phyloP scores from a whole-genome alignment of 257 asterid genomes.

The Knoxia roxburghii region DNA sequence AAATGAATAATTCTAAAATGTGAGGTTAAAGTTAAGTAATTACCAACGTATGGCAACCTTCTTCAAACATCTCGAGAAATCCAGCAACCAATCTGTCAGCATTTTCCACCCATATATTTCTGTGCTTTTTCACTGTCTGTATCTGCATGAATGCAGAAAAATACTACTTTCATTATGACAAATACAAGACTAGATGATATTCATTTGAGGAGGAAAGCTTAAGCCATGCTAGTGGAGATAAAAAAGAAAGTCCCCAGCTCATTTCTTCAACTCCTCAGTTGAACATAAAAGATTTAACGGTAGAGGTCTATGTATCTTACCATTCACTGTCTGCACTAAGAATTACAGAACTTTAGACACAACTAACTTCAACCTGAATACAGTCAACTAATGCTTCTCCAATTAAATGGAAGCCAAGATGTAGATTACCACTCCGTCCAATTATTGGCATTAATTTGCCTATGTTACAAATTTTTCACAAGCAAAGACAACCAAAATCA shows the following conservation, averaged over 20 bases:
- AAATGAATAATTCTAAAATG: too few relatives aligned
- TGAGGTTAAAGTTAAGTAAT: background rate
- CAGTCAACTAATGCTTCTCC: background rate
- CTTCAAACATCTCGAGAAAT: conserved; percentile 61
- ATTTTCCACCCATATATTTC: conserved; percentile 54
- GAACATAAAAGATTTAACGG: background rate
- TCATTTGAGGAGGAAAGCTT: background rate
- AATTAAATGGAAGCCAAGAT: background rate
- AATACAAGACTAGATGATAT: background rate
- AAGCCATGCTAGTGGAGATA: background rate
- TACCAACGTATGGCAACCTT: conserved; percentile 49
- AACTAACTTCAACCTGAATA: background rate
- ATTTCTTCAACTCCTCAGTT: background rate
- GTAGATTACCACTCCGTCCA: background rate
- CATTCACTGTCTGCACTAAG: background rate
- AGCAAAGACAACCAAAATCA: too few relatives aligned
- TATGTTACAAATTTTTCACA: too few relatives aligned
- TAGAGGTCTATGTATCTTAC: background rate
- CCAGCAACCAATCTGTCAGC: conserved; percentile 60
- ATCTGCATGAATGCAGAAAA: conserved; percentile 31
- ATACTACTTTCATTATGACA: background rate
- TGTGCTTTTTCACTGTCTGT: conserved; percentile 47
- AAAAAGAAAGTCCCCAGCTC: background rate
- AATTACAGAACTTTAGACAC: background rate
- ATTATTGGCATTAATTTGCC: background rate